phyloP scores from a whole-genome alignment of 768 basidiomycete genomes.

The Lactarius akahatsu region DNA sequence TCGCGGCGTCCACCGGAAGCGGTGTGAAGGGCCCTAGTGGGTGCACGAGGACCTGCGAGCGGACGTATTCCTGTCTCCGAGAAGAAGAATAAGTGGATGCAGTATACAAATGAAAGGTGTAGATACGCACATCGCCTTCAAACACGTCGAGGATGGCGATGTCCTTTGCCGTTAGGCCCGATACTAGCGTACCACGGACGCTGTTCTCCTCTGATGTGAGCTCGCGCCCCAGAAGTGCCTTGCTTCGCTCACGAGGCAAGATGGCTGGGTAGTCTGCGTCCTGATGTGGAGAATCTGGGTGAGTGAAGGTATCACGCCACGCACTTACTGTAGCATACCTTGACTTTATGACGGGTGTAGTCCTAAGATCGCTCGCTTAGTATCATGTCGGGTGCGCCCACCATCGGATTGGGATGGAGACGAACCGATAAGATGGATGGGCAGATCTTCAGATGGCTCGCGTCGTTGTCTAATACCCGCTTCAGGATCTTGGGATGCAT shows the following conservation, averaged over 20 bases:
- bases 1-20: slow-evolving; percentile 29
- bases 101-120: neutral
- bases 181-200: slow-evolving; percentile 78
- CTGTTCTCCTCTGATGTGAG: slow-evolving; percentile 60
- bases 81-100: neutral
- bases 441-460: slow-evolving; percentile 59
- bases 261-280: slow-evolving; percentile 82
- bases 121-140: slow-evolving; percentile 66
- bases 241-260: slow-evolving; percentile 54
- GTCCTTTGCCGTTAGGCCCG: slow-evolving; percentile 65
- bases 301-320: neutral
- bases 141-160: slow-evolving; percentile 72
- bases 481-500: slow-evolving; percentile 83
- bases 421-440: slow-evolving; percentile 74
- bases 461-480: slow-evolving; percentile 71
- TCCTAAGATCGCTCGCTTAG: slow-evolving; percentile 44
- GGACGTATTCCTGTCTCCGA: slow-evolving; percentile 64
- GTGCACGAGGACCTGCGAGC: slow-evolving; percentile 53
- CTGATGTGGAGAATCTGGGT: slow-evolving; percentile 36
- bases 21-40: slow-evolving; percentile 48
- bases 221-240: slow-evolving; percentile 38
- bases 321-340: slow-evolving; percentile 41
- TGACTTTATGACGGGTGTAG: slow-evolving; percentile 78
- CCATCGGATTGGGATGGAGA: slow-evolving; percentile 14
- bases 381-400: neutral